Base-by-base conservation (phyloP, 1,284 basidiomycete species). In the Puccinia triticina region DNA sequence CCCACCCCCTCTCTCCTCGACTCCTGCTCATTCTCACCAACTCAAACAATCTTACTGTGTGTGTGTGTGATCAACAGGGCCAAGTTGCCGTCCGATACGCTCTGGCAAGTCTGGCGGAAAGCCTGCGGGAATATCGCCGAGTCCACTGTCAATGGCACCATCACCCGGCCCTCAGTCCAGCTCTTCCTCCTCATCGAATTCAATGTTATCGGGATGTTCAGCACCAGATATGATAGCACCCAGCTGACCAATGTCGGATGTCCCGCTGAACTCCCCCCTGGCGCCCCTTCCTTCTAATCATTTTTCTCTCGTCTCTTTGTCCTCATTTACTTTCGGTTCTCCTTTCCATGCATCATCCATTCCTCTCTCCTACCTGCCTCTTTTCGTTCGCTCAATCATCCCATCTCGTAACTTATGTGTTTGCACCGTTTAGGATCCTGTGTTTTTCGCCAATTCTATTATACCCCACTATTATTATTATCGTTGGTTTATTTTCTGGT, bases 231-330 rank as follows among this genome's bases (percentile, higher is more conserved):
- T 21, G 69, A 81, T 64, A 50, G 37, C 46, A 73, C 69, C 59
- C 78, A 72, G 32, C 37, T 81, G 29, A 81, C 57, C 34, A 71
- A 71, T 29, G 78, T 81, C 40, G 67, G 66, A 1, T 81, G 69
- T 74, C 78, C 78, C 2, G 67, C 69, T 72, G 78, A 81, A 64
- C 78, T 72, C 21, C 78, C 78, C 32, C 40, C 57, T 46, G 53
- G 69, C 32, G 37, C 77, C 37, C 66, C 61, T 40, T 78, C 64
- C 8, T 55, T 57, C 21, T 69, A 53, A 67, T 34, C 37, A 12
- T 32, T 23, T 34, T 18, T 29, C 3, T 55, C 18, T 48, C 26
- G 32, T 40, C 66, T 69, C n/a, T 55, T 53, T 61, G 23, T 40
- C 34, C 34, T 55, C 23, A 18, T 55, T 26, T 14, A 16, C 10